Percentiles rank a stretch among this genome's conserved stretches.
These are phyloP conservation scores for Colletotrichum eleusines DNA, from an alignment of 2,329 filamentous ascomycete genomes.

Conservation along the genomic window DNA sequence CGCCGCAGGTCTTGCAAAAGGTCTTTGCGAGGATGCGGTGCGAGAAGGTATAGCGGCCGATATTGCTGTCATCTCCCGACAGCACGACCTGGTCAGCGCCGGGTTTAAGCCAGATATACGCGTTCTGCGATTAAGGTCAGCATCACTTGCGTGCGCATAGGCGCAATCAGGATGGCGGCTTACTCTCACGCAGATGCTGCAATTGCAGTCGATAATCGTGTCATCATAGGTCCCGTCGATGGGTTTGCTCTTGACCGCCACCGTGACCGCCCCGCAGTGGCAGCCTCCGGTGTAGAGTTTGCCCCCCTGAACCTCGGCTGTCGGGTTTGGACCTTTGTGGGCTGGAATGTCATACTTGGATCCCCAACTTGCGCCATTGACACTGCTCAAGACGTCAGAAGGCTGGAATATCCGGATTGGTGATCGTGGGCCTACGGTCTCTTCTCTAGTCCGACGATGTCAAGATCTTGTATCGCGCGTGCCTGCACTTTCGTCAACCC, in stretches of 20 bases:
- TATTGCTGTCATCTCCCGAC: conserved; percentile 53
- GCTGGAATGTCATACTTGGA: conserved; percentile 51
- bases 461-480: conserved; percentile 58
- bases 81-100: conserved; percentile 54
- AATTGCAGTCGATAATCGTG: conserved; percentile 59
- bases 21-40: conserved; percentile 51
- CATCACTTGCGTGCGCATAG: not conserved
- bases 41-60: conserved; percentile 55
- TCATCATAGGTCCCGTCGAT: conserved; percentile 54
- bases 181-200: conserved; percentile 62
- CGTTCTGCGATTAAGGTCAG: conserved; percentile 51
- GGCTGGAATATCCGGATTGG: not conserved
- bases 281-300: conserved; percentile 63
- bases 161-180: conserved; percentile 32
- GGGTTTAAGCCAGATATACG: conserved; percentile 60
- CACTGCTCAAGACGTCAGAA: conserved; percentile 46
- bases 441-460: conserved; percentile 56
- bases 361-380: conserved; percentile 53
- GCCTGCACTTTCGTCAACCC: conserved; percentile 47
- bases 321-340: conserved; percentile 58
- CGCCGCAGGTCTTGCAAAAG: conserved; percentile 64
- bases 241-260: conserved; percentile 58
- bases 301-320: conserved; percentile 51
- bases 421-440: conserved; percentile 48
- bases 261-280: conserved; percentile 63